phyloP scores from a whole-genome alignment of 148 eudicot species.

The Linanthus parryae region DNA sequence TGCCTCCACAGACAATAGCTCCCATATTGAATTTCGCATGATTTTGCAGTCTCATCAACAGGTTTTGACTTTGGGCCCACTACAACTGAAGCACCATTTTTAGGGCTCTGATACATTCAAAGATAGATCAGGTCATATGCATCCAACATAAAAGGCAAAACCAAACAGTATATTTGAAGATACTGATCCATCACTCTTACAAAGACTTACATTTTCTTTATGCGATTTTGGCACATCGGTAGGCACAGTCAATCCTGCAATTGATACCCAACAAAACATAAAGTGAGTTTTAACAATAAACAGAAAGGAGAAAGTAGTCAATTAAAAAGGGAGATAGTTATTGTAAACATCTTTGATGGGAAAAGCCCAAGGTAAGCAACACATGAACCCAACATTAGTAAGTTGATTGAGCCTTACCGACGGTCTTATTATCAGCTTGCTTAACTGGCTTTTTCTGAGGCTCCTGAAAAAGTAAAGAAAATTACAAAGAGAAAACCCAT shows the following conservation, averaged over 20 bases:
- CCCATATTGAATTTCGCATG: constrained; percentile 75
- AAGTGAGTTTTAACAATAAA: constrained; percentile 9
- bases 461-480: too few relatives aligned
- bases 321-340: neutral
- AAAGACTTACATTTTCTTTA: constrained; percentile 29
- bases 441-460: too few relatives aligned
- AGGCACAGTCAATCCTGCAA: constrained; percentile 32
- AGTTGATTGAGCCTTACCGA: constrained; percentile 22
- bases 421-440: constrained; percentile 32
- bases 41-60: constrained; percentile 46
- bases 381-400: neutral
- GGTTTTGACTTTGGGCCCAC: constrained; percentile 13
- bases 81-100: constrained; percentile 20
- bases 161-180: constrained; percentile 1
- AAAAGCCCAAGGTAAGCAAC: constrained; percentile 6
- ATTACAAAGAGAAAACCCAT: too few relatives aligned
- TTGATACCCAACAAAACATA: constrained; percentile 1
- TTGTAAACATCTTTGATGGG: neutral
- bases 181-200: neutral
- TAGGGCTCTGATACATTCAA: constrained; percentile 33
- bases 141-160: neutral
- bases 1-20: constrained; percentile 92
- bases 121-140: neutral
- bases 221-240: constrained; percentile 21
- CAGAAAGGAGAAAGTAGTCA: neutral